Percentiles rank a stretch among this genome's conserved stretches.
These are phyloP conservation scores for Acephala macrosclerotiorum DNA, from an alignment of 2,329 filamentous ascomycete genomes.

Conservation along the genomic window DNA sequence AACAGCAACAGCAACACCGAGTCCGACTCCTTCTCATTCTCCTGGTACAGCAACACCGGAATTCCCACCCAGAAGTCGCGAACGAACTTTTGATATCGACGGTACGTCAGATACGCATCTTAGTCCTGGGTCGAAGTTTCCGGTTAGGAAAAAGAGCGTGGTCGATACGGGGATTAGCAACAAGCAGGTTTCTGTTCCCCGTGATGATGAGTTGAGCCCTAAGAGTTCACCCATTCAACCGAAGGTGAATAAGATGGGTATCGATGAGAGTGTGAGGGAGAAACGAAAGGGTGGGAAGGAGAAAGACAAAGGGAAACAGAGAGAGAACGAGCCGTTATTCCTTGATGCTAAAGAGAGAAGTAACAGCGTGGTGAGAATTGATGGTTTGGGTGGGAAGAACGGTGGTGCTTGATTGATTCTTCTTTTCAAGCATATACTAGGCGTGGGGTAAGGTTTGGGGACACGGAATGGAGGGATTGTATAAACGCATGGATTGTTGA, in stretches of 20 bases:
- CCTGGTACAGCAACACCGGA: not conserved
- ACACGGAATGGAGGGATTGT: not conserved
- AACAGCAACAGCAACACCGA: slow-evolving; percentile 20
- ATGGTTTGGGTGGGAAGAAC: slow-evolving; percentile 7
- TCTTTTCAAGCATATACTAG: not conserved
- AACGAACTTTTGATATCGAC: not conserved
- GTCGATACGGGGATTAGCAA: not conserved
- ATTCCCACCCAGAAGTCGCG: not conserved
- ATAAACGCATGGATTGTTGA: not conserved
- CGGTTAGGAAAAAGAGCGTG: not conserved
- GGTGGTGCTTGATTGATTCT: slow-evolving; percentile 9
- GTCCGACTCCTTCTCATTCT: slow-evolving; percentile 5
- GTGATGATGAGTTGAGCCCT: slow-evolving; percentile 8
- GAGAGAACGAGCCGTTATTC: not conserved
- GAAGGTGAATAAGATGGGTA: not conserved
- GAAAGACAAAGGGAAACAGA: not conserved
- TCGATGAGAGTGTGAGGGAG: not conserved
- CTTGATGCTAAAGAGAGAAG: not conserved
- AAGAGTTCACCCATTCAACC: not conserved
- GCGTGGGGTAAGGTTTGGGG: not conserved
- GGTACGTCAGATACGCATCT: not conserved
- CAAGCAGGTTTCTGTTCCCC: not conserved
- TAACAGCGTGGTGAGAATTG: slow-evolving; percentile 4
- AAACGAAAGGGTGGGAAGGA: not conserved
- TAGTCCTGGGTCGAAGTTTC: not conserved